A percentile compares a stretch with the other conserved stretches of the same genome.
Conservation (phyloP, 768 basidiomycete species). For the Lyophyllum semitale region DNA sequence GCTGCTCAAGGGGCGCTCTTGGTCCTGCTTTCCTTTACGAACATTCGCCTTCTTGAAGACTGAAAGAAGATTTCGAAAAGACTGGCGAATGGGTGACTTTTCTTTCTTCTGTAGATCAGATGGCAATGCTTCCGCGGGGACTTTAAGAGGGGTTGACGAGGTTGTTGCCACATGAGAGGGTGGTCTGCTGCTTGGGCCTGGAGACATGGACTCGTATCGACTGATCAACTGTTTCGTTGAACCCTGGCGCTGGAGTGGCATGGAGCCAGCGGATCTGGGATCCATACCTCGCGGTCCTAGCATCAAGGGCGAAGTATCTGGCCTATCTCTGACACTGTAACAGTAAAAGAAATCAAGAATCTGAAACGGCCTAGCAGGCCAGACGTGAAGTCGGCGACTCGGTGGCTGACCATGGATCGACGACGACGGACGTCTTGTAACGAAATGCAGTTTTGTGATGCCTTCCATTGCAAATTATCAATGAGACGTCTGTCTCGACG, state of each 20-base stretch:
- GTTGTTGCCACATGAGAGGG: constrained; percentile 7
- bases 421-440: too few species aligned
- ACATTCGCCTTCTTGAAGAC: constrained; percentile 54
- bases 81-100: constrained; percentile 65
- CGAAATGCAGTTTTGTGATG: too few species aligned
- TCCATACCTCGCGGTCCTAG: constrained; percentile 21
- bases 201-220: constrained; percentile 50
- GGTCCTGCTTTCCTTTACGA: constrained; percentile 23
- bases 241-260: constrained; percentile 24
- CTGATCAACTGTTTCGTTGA: constrained; percentile 57
- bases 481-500: too few species aligned
- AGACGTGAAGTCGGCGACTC: too few species aligned
- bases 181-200: not conserved
- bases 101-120: constrained; percentile 32
- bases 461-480: too few species aligned
- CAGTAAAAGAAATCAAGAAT: not conserved
- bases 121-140: constrained; percentile 19
- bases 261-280: not conserved
- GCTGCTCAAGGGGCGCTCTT: constrained; percentile 14
- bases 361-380: not conserved
- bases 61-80: constrained; percentile 62
- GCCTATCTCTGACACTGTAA: not conserved
- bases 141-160: constrained; percentile 8
- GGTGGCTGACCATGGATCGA: not conserved
- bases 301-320: constrained; percentile 3